Base-by-base conservation (phyloP, 345 rosid genomes). In the Streptanthus diversifolius region DNA sequence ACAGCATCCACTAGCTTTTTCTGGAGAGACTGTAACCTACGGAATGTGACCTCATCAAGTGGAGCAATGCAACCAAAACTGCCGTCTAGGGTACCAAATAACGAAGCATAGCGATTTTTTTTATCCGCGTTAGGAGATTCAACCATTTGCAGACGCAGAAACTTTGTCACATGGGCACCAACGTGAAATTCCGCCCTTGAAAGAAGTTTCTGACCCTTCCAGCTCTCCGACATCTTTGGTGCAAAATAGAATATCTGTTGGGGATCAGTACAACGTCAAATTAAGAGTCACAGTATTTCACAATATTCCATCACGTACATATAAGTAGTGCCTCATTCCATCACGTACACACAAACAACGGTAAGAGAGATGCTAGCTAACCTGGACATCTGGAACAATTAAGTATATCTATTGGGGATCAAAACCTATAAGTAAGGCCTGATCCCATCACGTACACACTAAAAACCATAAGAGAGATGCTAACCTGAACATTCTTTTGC, bases 141-240 rank as follows among this genome's bases (percentile, higher is more conserved):
- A 81, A 95, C 95, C 96, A 91, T 95, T 79, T 88, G 93, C 74
- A 95, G 76, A 75, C 99, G 84, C 77, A 88, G 77, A 86, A 95
- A 95, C 83, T 90, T 95, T 19, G 95, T 83, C 64, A 95, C 87
- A 67, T 86, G 95, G 60, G 99, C 88, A 54, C 97, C 96, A 0
- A 85, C 89, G 59, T 95, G 99, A 85, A 95, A 91, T 74, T 95
- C 97, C 1, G 90, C 95, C 83, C 95, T 90, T 18, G 96, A 84
- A 36, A 95, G 97, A 81, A 95, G 93, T 81, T 95, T 95, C 80
- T 86, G 95, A 51, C 99, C 97, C 70, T 91, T 95, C 99, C 97
- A 91, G 74, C 97, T 95, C 85, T 95, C 99, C 0, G 92, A 83
- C 87, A 88, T 85, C 87, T 91, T 95, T 32, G 96, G 99, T 48